A percentile compares a stretch with the other conserved stretches of the same genome.
Conservation (phyloP, 2,329 filamentous ascomycete genomes). For the Volutella citrinella region DNA sequence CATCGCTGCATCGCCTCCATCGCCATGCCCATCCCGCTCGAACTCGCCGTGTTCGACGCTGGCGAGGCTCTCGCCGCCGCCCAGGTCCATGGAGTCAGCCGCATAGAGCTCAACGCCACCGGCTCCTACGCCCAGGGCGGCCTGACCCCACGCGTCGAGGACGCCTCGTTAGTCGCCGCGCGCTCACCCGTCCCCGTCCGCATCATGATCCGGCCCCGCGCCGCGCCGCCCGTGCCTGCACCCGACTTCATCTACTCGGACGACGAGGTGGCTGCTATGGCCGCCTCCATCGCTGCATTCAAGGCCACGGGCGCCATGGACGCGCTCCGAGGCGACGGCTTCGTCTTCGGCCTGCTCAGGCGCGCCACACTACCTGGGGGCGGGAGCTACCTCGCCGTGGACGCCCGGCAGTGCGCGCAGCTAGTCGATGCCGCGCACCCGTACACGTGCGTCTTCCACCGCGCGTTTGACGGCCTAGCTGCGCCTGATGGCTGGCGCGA, state of each 20-base stretch:
- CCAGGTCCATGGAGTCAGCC: conserved; percentile 41
- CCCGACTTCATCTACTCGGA: conserved; percentile 49
- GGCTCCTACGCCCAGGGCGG: conserved; percentile 51
- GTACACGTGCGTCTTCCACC: conserved; percentile 50
- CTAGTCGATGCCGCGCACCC: conserved; percentile 42
- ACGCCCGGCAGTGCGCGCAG: conserved; percentile 35
- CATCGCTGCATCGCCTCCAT: too few relatives aligned
- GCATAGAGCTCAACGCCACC: conserved; percentile 52
- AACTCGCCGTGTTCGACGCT: conserved; percentile 53
- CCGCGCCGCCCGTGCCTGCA: conserved; percentile 9
- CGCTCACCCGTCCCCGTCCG: conserved; percentile 40
- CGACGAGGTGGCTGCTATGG: conserved; percentile 44
- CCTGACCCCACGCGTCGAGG: conserved; percentile 44
- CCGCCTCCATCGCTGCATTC: conserved; percentile 34
- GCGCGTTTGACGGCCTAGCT: conserved; percentile 52
- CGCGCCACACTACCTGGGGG: conserved; percentile 6
- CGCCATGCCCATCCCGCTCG: conserved; percentile 34
- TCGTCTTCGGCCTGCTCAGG: conserved; percentile 52
- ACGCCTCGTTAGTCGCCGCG: conserved; percentile 32
- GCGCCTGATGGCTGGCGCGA: conserved; percentile 16
- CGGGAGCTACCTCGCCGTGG: conserved; percentile 27
- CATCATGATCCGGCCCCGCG: conserved; percentile 53
- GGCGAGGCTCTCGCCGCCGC: conserved; percentile 38
- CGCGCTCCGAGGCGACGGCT: conserved; percentile 46
- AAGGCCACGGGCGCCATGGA: conserved; percentile 36